Evolutionary conservation across 495 filamentous ascomycete species (phyloP).

Genomic region (Xylaria palmicola): DNA sequence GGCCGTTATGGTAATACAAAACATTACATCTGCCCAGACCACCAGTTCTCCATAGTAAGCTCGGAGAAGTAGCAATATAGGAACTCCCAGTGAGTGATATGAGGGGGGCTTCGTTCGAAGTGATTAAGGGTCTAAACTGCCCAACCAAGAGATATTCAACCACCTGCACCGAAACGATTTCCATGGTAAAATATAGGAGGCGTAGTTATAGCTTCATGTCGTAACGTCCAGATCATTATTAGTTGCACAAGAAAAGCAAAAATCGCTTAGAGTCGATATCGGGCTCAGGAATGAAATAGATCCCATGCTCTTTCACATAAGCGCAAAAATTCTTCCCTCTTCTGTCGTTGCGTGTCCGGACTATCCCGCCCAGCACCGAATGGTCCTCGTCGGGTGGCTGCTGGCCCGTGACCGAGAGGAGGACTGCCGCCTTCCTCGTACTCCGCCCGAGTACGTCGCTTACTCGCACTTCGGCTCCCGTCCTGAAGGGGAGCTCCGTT

Average conservation of each 20-base stretch:
- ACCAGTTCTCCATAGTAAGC: neutral
- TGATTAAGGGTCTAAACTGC: neutral
- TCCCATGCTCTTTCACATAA: slow-evolving; percentile 93
- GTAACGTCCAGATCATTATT: slow-evolving; percentile 25
- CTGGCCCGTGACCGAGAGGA: slow-evolving; percentile 63
- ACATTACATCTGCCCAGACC: slow-evolving; percentile 1
- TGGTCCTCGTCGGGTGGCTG: slow-evolving; percentile 60
- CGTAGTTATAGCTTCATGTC: slow-evolving; percentile 19
- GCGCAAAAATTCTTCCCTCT: slow-evolving; percentile 91
- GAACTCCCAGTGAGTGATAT: neutral
- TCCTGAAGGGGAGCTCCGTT: slow-evolving; percentile 34
- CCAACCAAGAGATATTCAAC: neutral
- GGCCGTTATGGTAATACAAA: slow-evolving; percentile 5
- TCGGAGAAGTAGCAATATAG: neutral
- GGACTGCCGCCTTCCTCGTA: slow-evolving; percentile 88
- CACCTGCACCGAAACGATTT: neutral
- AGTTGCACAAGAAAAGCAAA: slow-evolving; percentile 22
- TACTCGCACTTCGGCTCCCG: slow-evolving; percentile 52
- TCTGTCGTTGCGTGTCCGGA: slow-evolving; percentile 77
- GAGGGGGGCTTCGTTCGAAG: neutral
- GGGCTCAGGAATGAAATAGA: slow-evolving; percentile 82
- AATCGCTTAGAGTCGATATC: neutral
- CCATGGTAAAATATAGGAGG: neutral
- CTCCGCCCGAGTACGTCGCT: slow-evolving; percentile 77
- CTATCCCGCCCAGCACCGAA: slow-evolving; percentile 78